Conservation (phyloP, 495 filamentous ascomycete species). For the Cairneyella variabilis region DNA sequence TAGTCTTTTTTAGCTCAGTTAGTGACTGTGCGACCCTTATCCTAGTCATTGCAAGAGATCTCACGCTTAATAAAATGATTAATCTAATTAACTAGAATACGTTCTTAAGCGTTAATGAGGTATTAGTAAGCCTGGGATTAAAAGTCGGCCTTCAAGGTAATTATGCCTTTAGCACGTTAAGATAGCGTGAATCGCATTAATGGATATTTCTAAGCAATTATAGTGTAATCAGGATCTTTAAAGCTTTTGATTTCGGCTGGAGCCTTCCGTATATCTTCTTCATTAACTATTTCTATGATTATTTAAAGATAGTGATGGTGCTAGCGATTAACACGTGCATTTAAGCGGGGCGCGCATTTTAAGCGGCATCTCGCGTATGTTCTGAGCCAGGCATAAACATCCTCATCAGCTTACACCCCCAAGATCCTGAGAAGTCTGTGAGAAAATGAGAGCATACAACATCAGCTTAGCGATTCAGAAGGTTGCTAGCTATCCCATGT, state of each 20-base stretch:
- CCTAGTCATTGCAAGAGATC: too few species aligned
- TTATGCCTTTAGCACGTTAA: background rate
- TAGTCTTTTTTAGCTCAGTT: too few species aligned
- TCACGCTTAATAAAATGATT: background rate
- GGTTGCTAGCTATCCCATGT: background rate
- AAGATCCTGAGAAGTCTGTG: background rate
- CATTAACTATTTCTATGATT: background rate
- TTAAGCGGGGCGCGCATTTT: too few species aligned
- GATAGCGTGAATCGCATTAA: background rate
- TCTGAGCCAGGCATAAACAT: too few species aligned
- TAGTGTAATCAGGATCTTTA: background rate
- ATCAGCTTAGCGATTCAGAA: background rate
- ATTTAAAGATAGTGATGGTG: background rate
- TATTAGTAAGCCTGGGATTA: background rate
- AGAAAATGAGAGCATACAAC: conserved; percentile 5
- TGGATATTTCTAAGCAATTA: background rate
- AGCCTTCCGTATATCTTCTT: background rate
- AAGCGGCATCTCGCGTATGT: too few species aligned
- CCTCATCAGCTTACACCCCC: background rate
- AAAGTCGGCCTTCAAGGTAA: background rate
- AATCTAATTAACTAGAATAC: background rate
- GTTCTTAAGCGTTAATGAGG: too few species aligned
- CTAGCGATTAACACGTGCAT: too few species aligned
- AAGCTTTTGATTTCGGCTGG: background rate
- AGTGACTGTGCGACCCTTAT: too few species aligned